Percentiles rank a stretch among this genome's conserved stretches.
Conservation (phyloP, 768 basidiomycete species). For the Podaxis pistillaris region DNA sequence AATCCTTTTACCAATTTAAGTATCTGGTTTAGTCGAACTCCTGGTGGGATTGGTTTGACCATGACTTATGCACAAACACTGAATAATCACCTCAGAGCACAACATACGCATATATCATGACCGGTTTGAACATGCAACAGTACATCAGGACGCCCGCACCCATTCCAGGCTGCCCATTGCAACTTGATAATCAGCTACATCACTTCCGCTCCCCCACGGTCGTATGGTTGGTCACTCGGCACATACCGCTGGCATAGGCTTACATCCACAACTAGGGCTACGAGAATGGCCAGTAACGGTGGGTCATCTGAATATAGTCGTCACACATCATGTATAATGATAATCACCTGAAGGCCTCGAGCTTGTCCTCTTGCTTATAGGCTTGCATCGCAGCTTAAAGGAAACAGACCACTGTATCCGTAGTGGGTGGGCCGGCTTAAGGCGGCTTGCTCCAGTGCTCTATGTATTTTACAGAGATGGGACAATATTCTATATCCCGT, state of each 20-base stretch:
- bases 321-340: background rate
- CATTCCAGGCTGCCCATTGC: slow-evolving; percentile 1
- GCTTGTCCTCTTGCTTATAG: background rate
- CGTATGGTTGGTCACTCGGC: background rate
- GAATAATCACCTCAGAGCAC: slow-evolving; percentile 3
- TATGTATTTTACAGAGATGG: slow-evolving; percentile 14
- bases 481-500: slow-evolving; percentile 10
- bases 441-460: background rate
- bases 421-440: background rate
- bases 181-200: background rate
- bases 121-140: background rate
- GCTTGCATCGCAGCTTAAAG: background rate
- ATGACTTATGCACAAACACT: background rate
- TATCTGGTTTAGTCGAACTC: background rate
- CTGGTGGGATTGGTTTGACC: background rate
- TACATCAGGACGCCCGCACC: background rate
- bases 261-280: background rate
- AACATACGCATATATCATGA: slow-evolving; percentile 9
- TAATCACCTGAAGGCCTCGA: background rate
- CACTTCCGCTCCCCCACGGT: background rate
- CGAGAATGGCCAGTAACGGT: slow-evolving; percentile 9
- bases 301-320: background rate
- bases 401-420: background rate
- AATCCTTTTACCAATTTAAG: background rate
- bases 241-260: background rate